Conservation (phyloP, 1,284 basidiomycete genomes). For the Coniferiporia sulphurascens region DNA sequence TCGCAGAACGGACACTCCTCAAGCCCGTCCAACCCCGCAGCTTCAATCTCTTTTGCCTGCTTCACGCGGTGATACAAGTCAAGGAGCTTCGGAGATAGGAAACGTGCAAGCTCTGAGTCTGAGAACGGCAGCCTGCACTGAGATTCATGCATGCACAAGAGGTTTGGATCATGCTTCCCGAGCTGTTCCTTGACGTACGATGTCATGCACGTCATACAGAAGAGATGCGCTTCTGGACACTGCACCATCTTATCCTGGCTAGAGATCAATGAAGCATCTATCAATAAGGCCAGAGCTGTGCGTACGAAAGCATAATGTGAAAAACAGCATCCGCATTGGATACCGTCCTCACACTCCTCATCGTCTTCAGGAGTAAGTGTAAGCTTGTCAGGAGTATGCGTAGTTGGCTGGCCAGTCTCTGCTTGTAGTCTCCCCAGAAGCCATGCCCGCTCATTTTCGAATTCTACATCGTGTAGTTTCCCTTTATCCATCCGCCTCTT, state of each 20-base stretch:
- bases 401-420: slow-evolving; percentile 26
- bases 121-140: slow-evolving; percentile 69
- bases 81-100: slow-evolving; percentile 58
- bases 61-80: slow-evolving; percentile 71
- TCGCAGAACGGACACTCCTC: slow-evolving; percentile 89
- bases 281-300: slow-evolving; percentile 7
- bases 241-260: slow-evolving; percentile 74
- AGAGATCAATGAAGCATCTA: slow-evolving; percentile 4
- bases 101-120: slow-evolving; percentile 58
- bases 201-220: slow-evolving; percentile 58
- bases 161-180: slow-evolving; percentile 44
- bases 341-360: slow-evolving; percentile 46
- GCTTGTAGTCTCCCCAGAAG: slow-evolving; percentile 31
- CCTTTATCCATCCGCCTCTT: slow-evolving; percentile 36
- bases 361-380: slow-evolving; percentile 22
- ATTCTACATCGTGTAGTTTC: slow-evolving; percentile 34
- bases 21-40: slow-evolving; percentile 64
- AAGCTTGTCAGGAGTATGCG: slow-evolving; percentile 31
- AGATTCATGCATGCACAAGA: slow-evolving; percentile 78
- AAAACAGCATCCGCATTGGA: slow-evolving; percentile 86
- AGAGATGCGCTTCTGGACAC: slow-evolving; percentile 78
- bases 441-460: slow-evolving; percentile 42
- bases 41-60: slow-evolving; percentile 72
- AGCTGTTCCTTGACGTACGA: slow-evolving; percentile 45
- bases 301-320: slow-evolving; percentile 64